These are phyloP conservation scores for Ramularia collo-cygni DNA, from an alignment of 2,329 filamentous ascomycete species.

Conservation along the genomic window DNA sequence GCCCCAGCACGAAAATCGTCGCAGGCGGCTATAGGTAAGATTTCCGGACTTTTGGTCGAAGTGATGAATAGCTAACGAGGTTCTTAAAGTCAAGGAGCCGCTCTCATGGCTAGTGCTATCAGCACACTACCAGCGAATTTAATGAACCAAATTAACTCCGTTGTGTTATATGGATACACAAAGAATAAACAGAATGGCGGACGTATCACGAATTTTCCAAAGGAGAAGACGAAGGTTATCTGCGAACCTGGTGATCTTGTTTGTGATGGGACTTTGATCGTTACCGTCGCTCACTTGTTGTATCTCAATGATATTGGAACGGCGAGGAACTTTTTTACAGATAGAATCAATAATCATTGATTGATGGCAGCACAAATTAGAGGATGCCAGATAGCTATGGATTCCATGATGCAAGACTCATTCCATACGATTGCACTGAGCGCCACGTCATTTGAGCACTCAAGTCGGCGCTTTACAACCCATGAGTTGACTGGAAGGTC, in stretches of 20 bases:
- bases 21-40: conserved; percentile 23
- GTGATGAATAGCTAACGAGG: not conserved
- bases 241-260: conserved; percentile 31
- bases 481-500: too few species aligned
- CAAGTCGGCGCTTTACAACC: too few species aligned
- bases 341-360: conserved; percentile 1
- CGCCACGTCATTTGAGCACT: too few species aligned
- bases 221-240: conserved; percentile 29
- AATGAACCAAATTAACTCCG: conserved; percentile 30
- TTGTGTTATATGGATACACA: conserved; percentile 37
- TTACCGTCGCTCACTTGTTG: conserved; percentile 29
- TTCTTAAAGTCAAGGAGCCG: conserved; percentile 32
- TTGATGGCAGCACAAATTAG: too few species aligned
- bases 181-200: conserved; percentile 34
- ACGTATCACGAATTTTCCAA: conserved; percentile 30
- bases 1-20: conserved; percentile 23
- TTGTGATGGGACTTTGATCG: conserved; percentile 29
- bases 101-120: conserved; percentile 33
- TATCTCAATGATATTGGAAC: conserved; percentile 20
- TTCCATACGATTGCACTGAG: too few species aligned
- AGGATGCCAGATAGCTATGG: too few species aligned
- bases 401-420: too few species aligned
- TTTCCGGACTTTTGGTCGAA: too few species aligned
- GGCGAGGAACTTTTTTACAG: conserved; percentile 10
- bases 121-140: conserved; percentile 23